Evolutionary conservation across 495 filamentous ascomycete species (phyloP), one percentile per base, ranked within the genome.

Genomic region (Penicillium desertorum): DNA sequence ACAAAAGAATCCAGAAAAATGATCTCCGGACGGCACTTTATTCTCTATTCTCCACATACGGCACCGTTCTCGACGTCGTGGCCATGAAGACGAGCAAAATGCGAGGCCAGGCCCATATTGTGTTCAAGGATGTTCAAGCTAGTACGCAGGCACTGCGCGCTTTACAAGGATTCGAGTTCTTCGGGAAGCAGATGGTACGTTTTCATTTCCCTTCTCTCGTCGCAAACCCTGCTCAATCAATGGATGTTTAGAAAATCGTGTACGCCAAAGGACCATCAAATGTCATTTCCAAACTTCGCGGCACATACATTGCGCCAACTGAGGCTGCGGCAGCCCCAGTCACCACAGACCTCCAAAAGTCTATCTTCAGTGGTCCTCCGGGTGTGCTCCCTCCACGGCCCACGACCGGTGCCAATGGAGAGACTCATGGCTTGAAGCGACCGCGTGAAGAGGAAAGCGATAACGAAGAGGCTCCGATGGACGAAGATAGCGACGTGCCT

Each of bases 61-160:
- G 95, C 20, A 85, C 90, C 9, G 89, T 99, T 14, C 83, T 99
- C 47, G 94, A 98, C 67, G 86, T 99, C n/a, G 88, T 96, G 32
- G 88, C 90, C 32, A 79, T 96, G 64, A 92, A 90, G 73, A 94
- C 89, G 0, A 77, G 77, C 64, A 92, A 91, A 74, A 92, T 96
- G 88, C 88, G 95, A 36, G 94, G 94, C 2, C 94, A 98, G 71
- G 95, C 94, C 50, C 92, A 97, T 67, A 79, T 99, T 45, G 89
- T 92, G 4, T 97, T 90, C 71, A 84, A 88, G 57, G 94, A 99
- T 67, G 76, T 92, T 12, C 87, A 93, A 56, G 82, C 87, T 3
- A 91, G 90, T 45, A 94, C 92, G 30, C 89, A 95, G 65, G 94
- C 94, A 2, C 88, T 98, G 86, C 80, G 92, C 53, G 84, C 89